Evolutionary conservation across 257 asterid genomes (phyloP).

Genomic region (Craterostigma plantagineum): DNA sequence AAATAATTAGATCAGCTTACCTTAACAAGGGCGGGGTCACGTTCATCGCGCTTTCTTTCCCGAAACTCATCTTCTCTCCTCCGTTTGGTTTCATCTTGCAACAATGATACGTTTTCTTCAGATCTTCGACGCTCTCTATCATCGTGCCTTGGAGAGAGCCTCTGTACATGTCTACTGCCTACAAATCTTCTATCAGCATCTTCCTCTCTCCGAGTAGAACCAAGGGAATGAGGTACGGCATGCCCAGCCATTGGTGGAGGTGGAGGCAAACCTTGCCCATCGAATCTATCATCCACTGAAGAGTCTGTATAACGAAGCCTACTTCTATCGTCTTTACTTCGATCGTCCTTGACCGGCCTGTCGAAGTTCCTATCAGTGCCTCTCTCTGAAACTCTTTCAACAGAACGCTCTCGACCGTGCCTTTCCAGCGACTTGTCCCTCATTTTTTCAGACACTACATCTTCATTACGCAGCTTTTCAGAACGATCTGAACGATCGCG

Average conservation of each 20-base stretch:
- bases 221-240: constrained; percentile 66
- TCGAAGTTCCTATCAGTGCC: constrained; percentile 63
- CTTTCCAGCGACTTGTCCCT: constrained; percentile 82
- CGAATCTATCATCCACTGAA: constrained; percentile 55
- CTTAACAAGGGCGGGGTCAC: constrained; percentile 48
- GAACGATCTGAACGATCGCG: constrained; percentile 61
- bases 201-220: constrained; percentile 63
- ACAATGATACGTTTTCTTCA: constrained; percentile 53
- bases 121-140: constrained; percentile 88
- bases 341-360: constrained; percentile 61
- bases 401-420: constrained; percentile 85
- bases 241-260: constrained; percentile 98
- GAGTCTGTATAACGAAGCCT: constrained; percentile 44
- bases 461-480: constrained; percentile 76
- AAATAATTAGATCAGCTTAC: constrained; percentile 17
- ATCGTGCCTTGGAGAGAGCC: constrained; percentile 89
- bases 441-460: constrained; percentile 42
- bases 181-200: constrained; percentile 85
- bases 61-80: constrained; percentile 88
- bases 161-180: constrained; percentile 56
- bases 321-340: constrained; percentile 66
- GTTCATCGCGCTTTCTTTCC: constrained; percentile 88
- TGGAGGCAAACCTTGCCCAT: constrained; percentile 79
- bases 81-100: constrained; percentile 76
- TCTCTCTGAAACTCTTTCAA: constrained; percentile 66